These are phyloP conservation scores for Pseudonitzschia multiseries DNA, from an alignment of 108 stramenopile genomes.

Conservation along the genomic window DNA sequence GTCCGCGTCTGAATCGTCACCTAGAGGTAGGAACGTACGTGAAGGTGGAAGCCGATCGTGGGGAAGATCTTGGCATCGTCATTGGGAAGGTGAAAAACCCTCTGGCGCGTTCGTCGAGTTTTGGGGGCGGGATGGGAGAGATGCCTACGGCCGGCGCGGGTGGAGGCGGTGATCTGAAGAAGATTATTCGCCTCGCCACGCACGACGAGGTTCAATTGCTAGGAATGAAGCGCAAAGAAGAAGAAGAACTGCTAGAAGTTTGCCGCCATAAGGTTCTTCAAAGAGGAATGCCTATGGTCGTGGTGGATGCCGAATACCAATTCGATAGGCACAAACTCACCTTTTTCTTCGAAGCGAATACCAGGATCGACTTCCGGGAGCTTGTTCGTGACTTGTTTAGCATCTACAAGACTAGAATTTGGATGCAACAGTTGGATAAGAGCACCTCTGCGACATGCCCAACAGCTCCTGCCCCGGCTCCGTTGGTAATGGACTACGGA, in stretches of 20 bases:
- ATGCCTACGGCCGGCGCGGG: conserved; percentile 28
- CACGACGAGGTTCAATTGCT: conserved; percentile 87
- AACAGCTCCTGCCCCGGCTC: conserved; percentile 23
- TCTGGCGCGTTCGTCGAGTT: conserved; percentile 29
- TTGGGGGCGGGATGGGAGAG: conserved; percentile 42
- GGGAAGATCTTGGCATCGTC: conserved; percentile 95
- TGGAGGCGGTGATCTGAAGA: conserved; percentile 67
- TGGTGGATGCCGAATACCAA: conserved; percentile 97
- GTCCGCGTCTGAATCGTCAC: conserved; percentile 61
- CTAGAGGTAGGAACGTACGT: conserved; percentile 93
- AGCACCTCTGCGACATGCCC: conserved; percentile 40
- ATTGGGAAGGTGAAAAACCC: conserved; percentile 58
- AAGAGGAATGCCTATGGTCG: conserved; percentile 88
- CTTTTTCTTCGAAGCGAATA: conserved; percentile 96
- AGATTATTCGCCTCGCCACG: conserved; percentile 82
- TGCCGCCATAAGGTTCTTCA: conserved; percentile 90
- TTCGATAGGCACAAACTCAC: conserved; percentile 97
- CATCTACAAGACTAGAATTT: conserved; percentile 97
- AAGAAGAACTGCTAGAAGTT: conserved; percentile 90
- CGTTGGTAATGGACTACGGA: conserved; percentile 41
- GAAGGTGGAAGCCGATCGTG: conserved; percentile 98
- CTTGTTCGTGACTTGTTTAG: conserved; percentile 97
- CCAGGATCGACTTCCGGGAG: conserved; percentile 96
- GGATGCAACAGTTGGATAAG: conserved; percentile 97
- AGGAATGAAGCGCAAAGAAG: conserved; percentile 83